Evolutionary conservation across 2,329 filamentous ascomycete genomes (phyloP).

Genomic region (Rutstroemia sydowiana): DNA sequence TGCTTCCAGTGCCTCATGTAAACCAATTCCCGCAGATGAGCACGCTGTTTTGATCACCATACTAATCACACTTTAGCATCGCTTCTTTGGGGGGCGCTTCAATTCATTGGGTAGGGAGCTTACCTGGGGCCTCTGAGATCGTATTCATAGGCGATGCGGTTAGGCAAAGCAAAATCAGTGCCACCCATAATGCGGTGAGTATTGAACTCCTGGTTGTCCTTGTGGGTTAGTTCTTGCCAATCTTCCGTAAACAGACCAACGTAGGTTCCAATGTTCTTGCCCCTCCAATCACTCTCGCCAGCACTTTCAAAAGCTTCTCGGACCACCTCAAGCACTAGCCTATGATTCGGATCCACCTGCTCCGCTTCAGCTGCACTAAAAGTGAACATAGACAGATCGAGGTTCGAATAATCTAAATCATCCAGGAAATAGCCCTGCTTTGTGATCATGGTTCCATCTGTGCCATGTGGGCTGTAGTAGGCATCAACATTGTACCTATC

Average conservation of each 20-base stretch:
- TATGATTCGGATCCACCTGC: slow-evolving; percentile 22
- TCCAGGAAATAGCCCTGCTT: slow-evolving; percentile 17
- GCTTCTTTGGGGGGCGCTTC: not conserved
- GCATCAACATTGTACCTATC: slow-evolving; percentile 13
- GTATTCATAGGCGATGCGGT: slow-evolving; percentile 37
- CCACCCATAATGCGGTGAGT: slow-evolving; percentile 31
- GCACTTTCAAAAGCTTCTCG: slow-evolving; percentile 23
- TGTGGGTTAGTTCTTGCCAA: not conserved
- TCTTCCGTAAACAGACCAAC: slow-evolving; percentile 5
- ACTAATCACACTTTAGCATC: not conserved
- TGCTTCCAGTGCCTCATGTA: slow-evolving; percentile 33
- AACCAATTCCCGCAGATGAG: slow-evolving; percentile 44
- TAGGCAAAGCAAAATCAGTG: slow-evolving; percentile 31
- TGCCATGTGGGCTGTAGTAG: slow-evolving; percentile 6
- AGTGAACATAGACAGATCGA: slow-evolving; percentile 18
- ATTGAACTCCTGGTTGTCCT: slow-evolving; percentile 14
- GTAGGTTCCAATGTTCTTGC: slow-evolving; percentile 14
- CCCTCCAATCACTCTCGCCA: slow-evolving; percentile 29
- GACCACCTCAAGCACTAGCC: slow-evolving; percentile 23
- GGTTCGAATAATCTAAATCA: slow-evolving; percentile 2
- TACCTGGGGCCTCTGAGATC: slow-evolving; percentile 29
- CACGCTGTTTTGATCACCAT: slow-evolving; percentile 41
- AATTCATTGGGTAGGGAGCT: slow-evolving; percentile 8
- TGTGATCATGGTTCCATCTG: not conserved
- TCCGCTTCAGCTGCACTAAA: slow-evolving; percentile 11